Percentiles rank a stretch among this genome's conserved stretches.
phyloP scores from a whole-genome alignment of 208 protist genomes.

The Leishmania martiniquensis region DNA sequence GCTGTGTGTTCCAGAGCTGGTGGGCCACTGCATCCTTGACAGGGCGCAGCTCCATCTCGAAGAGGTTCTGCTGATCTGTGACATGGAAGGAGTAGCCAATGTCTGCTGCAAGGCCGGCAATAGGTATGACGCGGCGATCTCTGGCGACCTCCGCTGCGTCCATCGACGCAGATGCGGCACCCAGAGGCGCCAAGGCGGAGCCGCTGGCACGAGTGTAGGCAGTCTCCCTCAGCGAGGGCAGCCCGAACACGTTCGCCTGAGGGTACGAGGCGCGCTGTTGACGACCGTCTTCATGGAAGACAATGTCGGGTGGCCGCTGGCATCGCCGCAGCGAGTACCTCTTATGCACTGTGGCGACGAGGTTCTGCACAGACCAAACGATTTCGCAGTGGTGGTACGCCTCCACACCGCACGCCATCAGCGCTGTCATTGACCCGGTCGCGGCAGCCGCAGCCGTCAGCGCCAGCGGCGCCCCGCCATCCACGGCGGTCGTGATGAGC shows the following conservation, averaged over 20 bases:
- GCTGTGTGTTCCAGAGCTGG: conserved; percentile 49
- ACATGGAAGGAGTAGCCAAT: conserved; percentile 79
- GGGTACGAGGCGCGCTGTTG: conserved; percentile 31
- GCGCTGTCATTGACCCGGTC: conserved; percentile 10
- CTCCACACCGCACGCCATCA: conserved; percentile 70
- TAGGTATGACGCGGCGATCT: conserved; percentile 47
- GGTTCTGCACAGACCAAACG: conserved; percentile 67
- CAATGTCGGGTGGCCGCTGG: conserved; percentile 60
- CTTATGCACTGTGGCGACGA: conserved; percentile 57
- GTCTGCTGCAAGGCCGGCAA: conserved; percentile 55
- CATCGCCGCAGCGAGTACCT: conserved; percentile 86
- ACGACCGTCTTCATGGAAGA: conserved; percentile 54
- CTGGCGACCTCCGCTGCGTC: background rate
- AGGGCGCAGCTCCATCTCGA: conserved; percentile 50
- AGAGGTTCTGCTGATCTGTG: conserved; percentile 52
- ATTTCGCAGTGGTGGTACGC: conserved; percentile 73
- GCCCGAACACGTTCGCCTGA: conserved; percentile 19
- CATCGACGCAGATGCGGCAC: background rate
- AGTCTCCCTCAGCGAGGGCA: conserved; percentile 44
- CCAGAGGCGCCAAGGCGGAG: background rate
- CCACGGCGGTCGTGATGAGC: conserved; percentile 14
- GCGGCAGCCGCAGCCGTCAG: background rate
- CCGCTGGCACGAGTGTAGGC: conserved; percentile 16
- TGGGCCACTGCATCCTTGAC: conserved; percentile 33
- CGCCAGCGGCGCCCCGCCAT: conserved; percentile 16